Conservation (phyloP, 2,329 filamentous ascomycete species). For the Fusarium circinatum region DNA sequence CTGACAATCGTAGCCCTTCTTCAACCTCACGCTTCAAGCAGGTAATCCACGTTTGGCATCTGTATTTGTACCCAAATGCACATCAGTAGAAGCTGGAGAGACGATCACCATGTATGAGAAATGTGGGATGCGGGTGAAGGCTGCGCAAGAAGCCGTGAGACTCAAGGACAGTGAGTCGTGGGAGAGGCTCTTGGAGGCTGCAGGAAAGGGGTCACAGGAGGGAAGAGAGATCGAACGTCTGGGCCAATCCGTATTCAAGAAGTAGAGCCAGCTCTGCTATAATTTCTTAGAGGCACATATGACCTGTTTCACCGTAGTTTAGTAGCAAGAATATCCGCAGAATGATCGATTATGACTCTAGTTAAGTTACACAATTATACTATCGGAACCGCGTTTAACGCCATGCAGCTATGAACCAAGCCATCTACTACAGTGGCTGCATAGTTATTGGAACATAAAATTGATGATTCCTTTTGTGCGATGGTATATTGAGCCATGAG, state of each 20-base stretch:
- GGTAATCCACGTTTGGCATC: conserved; percentile 90
- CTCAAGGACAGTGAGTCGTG: conserved; percentile 82
- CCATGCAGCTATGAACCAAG: not conserved
- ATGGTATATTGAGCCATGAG: conserved; percentile 4
- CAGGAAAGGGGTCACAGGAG: conserved; percentile 73
- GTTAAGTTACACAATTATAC: not conserved
- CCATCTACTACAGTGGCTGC: conserved; percentile 16
- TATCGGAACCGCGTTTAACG: conserved; percentile 10
- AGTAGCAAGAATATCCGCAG: not conserved
- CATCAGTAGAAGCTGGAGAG: conserved; percentile 72
- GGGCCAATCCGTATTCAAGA: conserved; percentile 68
- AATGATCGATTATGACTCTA: not conserved
- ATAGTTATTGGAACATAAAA: not conserved
- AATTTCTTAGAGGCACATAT: conserved; percentile 20
- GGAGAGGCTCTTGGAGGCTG: conserved; percentile 77
- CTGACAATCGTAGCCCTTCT: conserved; percentile 75
- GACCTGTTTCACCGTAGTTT: conserved; percentile 9
- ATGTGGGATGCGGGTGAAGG: conserved; percentile 88
- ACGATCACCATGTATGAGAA: conserved; percentile 94
- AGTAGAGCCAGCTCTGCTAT: conserved; percentile 29
- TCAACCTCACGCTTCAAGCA: conserved; percentile 86
- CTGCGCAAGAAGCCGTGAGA: conserved; percentile 90
- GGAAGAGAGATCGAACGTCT: conserved; percentile 85
- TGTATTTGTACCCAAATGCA: conserved; percentile 89
- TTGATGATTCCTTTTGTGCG: not conserved